Conservation (phyloP, 2,329 filamentous ascomycete genomes). For the Pestalotiopsis fici region DNA sequence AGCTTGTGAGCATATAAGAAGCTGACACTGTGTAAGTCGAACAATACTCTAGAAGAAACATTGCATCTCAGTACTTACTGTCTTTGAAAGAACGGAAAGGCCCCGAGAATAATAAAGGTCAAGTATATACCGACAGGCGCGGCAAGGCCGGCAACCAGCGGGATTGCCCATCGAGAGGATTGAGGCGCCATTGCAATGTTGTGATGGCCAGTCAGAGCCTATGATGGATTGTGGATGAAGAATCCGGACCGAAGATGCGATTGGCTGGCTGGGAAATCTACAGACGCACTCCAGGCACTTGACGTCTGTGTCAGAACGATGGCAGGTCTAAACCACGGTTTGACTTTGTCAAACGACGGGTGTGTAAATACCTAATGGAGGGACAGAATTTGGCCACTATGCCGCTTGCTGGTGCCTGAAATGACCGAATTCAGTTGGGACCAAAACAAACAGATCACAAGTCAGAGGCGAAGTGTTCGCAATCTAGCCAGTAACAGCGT, state of each 20-base stretch:
- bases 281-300: no score
- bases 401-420: not conserved
- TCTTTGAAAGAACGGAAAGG: conserved; percentile 73
- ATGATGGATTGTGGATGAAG: not conserved
- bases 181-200: conserved; percentile 26
- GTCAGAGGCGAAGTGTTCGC: not conserved
- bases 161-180: conserved; percentile 31
- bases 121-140: conserved; percentile 66
- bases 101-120: conserved; percentile 63
- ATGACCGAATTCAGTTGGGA: not conserved
- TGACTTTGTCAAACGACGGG: no score
- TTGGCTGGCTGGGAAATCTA: not conserved
- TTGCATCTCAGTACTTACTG: conserved; percentile 58
- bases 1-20: conserved; percentile 83
- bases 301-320: no score
- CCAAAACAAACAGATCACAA: not conserved
- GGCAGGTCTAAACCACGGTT: no score
- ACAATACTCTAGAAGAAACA: not conserved
- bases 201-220: not conserved
- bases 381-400: no score
- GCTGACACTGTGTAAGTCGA: conserved; percentile 44
- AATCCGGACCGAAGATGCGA: not conserved
- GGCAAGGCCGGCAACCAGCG: conserved; percentile 53
- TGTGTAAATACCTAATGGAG: no score
- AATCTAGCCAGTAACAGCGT: not conserved